Conservation (phyloP, 352 stramenopile species). For the Globisporangium megalacanthum region DNA sequence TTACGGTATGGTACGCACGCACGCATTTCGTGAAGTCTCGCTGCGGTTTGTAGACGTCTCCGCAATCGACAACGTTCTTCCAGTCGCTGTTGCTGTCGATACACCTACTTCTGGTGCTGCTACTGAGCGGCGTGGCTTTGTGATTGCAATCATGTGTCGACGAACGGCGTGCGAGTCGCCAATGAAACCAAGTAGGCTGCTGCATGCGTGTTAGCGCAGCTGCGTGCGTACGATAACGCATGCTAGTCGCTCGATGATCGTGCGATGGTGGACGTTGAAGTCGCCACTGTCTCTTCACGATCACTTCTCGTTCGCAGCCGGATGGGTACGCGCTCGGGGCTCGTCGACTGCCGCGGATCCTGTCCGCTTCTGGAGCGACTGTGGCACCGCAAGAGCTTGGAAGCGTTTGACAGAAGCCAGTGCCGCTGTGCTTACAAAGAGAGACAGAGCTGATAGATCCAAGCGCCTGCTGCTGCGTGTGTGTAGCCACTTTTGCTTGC, state of each 20-base stretch:
- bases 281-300: slow-evolving; percentile 5
- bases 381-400: neutral
- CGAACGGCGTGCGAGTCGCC: neutral
- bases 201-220: slow-evolving; percentile 2
- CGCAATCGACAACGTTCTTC: slow-evolving; percentile 7
- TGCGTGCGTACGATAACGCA: neutral
- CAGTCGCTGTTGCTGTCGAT: no score
- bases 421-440: neutral
- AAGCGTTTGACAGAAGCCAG: no score
- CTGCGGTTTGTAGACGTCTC: slow-evolving; percentile 5
- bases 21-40: neutral
- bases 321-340: neutral
- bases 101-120: slow-evolving; percentile 1
- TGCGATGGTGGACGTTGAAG: neutral
- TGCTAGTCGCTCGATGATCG: neutral
- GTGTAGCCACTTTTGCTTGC: neutral
- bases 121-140: neutral
- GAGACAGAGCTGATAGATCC: neutral
- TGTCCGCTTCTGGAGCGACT: neutral
- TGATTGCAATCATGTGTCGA: slow-evolving; percentile 3
- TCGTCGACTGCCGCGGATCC: neutral
- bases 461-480: neutral
- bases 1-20: neutral
- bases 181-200: neutral
- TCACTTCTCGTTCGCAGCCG: neutral